Base-by-base conservation (phyloP, 2,329 filamentous ascomycete genomes). In the Aspergillus sp. region DNA sequence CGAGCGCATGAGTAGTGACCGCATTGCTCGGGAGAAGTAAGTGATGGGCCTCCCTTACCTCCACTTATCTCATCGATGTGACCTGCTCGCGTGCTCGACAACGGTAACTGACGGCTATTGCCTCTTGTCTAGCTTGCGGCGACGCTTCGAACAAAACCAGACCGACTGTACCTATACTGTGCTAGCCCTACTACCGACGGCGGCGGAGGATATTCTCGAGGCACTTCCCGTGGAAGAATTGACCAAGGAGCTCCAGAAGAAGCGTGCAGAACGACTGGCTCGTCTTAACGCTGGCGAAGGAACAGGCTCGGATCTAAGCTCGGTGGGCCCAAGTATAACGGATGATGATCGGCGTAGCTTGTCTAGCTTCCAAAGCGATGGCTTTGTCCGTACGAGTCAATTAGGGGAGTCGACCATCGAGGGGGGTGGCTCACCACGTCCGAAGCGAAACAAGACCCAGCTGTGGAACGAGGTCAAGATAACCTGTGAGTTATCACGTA, bases 131-230 rank as follows among this genome's bases (percentile, higher is more conserved):
- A 98, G 94, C 77, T 86, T 99, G 63, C 92, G 93, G 54, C 90
- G 95, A 61, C 90, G 95, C 72, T 99, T 99, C 79, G 92, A 98
- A 77, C 95, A 99, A 78, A 99, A 99, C 77, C 95, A 99, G 75
- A 94, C 96, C 75, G 95, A 99, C 78, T 99, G 95, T 79, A 97
- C 94, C 51, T 97, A 96, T 75, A 99, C 95, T 39, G 92, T 98
- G 48, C 88, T 98, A n/a, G 95, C 94, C 30, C 87, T 99, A 58
- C 84, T 99, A 8, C 95, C 95, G 4, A 96, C 94, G 36, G 91
- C 92, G 6, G 93, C 93, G 23, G 88, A 95, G 67, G 94, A 96
- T 73, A 90, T 99, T 69, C 82, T 97, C 70, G 88, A 91, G 67
- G 88, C 90, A 32, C 86, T 98, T 69, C 91, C 96, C 56, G 96